These are phyloP conservation scores for Piper longum DNA, from an alignment of 164 flowering plant species.

Conservation along the genomic window DNA sequence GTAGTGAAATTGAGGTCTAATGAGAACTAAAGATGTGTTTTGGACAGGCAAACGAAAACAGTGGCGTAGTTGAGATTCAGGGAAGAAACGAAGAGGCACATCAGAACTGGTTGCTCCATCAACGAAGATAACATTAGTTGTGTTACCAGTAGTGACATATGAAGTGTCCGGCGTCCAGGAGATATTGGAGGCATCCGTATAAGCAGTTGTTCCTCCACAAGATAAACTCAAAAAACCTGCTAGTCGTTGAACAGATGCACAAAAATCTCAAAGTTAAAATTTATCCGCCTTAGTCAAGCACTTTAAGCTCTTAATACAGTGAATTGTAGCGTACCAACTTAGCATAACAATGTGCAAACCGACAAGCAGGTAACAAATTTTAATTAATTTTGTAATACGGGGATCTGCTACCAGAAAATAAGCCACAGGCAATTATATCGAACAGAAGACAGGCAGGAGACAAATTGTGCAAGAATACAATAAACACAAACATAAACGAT, in stretches of 20 bases:
- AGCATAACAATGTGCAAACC: no score
- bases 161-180: slow-evolving; percentile 48
- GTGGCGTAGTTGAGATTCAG: slow-evolving; percentile 27
- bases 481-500: no score
- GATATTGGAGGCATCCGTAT: slow-evolving; percentile 42
- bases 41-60: slow-evolving; percentile 50
- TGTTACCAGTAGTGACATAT: slow-evolving; percentile 37
- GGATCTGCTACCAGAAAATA: no score
- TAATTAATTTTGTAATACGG: no score
- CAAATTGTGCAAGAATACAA: no score
- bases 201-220: slow-evolving; percentile 45
- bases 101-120: slow-evolving; percentile 28
- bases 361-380: no score
- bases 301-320: no score
- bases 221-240: slow-evolving; percentile 72
- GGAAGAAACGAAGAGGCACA: slow-evolving; percentile 50
- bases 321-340: no score
- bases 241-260: not conserved
- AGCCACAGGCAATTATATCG: no score
- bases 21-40: slow-evolving; percentile 41
- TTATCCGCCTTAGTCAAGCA: no score
- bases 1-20: slow-evolving; percentile 59
- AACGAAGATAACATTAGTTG: slow-evolving; percentile 18
- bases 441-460: no score
- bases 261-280: no score